Evolutionary conservation across 192 early-diverging fungal genomes (phyloP).

Genomic region (Backusella parvicylindrica): DNA sequence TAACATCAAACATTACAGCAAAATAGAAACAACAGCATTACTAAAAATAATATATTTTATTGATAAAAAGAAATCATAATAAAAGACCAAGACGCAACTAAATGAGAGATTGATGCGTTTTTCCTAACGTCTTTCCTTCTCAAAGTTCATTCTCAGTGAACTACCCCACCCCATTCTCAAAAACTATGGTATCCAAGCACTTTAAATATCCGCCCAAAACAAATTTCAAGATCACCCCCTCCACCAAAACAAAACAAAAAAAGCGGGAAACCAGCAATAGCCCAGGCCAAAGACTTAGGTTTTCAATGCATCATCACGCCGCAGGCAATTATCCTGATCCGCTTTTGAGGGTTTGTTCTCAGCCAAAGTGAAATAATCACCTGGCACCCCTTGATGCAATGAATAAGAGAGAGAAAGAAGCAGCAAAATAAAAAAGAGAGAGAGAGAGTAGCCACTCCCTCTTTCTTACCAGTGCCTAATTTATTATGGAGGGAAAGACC

Average conservation of each 20-base stretch:
- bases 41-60: not conserved
- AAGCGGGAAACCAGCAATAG: not conserved
- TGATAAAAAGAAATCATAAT: not conserved
- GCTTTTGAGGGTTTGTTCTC: not conserved
- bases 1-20: too few relatives aligned
- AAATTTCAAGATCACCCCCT: not conserved
- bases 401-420: not conserved
- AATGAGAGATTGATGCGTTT: not conserved
- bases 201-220: not conserved
- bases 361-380: not conserved
- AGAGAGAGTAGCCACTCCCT: not conserved
- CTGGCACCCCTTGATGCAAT: not conserved
- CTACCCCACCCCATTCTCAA: not conserved
- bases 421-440: too few relatives aligned
- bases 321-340: constrained; percentile 6
- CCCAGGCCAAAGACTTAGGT: not conserved
- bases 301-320: constrained; percentile 1
- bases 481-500: not conserved
- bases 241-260: not conserved
- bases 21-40: too few relatives aligned
- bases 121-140: too few relatives aligned
- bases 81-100: not conserved
- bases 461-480: not conserved
- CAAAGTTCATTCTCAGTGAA: too few relatives aligned
- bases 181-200: not conserved